Percentiles rank a stretch among this genome's conserved stretches.
These are phyloP conservation scores for Exobasidium rhododendri DNA, from an alignment of 1,284 basidiomycete species.

Conservation along the genomic window DNA sequence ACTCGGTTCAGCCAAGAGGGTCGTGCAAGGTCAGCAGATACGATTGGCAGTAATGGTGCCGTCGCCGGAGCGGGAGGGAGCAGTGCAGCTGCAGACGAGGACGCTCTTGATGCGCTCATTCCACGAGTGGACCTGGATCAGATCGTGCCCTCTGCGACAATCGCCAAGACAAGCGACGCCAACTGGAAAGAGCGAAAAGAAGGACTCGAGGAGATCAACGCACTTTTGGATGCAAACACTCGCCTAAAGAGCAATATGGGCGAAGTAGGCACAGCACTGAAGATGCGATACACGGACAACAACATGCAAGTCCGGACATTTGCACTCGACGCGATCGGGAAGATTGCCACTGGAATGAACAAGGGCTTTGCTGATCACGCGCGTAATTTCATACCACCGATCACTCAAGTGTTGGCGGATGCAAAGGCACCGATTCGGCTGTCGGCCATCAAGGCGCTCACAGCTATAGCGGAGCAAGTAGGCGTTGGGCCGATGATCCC, in stretches of 20 bases:
- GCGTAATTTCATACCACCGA: conserved; percentile 71
- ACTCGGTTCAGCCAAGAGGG: conserved; percentile 51
- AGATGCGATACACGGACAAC: conserved; percentile 81
- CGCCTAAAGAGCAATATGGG: conserved; percentile 80
- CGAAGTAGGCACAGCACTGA: conserved; percentile 83
- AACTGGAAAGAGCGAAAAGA: conserved; percentile 95
- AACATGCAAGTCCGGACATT: conserved; percentile 91
- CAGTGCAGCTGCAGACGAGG: conserved; percentile 30
- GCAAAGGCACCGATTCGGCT: conserved; percentile 84
- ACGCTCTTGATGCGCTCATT: conserved; percentile 73
- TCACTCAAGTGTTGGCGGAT: conserved; percentile 83
- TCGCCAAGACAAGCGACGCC: conserved; percentile 83
- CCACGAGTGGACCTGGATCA: conserved; percentile 90
- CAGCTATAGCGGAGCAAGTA: conserved; percentile 78
- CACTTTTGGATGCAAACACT: conserved; percentile 82
- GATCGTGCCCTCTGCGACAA: conserved; percentile 76
- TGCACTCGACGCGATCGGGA: conserved; percentile 82
- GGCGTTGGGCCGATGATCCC: conserved; percentile 76
- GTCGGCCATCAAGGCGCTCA: conserved; percentile 73
- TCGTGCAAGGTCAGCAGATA: not conserved
- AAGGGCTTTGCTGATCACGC: conserved; percentile 88
- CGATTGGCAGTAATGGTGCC: conserved; percentile 57
- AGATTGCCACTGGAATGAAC: conserved; percentile 89
- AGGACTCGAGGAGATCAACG: conserved; percentile 79
- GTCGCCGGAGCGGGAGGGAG: not conserved